Evolutionary conservation across 202 grass and related monocot genomes (phyloP).

Genomic region (Bolboschoenoplectus hybrid): DNA sequence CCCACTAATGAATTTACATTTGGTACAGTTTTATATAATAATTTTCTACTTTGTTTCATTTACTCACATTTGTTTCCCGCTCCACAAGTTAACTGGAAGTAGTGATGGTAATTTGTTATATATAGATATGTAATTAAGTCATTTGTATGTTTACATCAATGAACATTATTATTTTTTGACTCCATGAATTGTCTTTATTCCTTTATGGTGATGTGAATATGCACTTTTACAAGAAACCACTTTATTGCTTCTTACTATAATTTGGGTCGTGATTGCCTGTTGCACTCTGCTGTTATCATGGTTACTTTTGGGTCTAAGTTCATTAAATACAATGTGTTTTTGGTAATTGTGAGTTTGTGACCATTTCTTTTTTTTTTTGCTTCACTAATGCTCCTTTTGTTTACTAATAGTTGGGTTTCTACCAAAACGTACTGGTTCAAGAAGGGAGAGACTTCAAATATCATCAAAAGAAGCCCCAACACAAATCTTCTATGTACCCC

Average conservation of each 20-base stretch:
- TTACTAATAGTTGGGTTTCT: constrained; percentile 86
- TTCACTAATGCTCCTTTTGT: constrained; percentile 22
- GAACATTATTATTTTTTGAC: background rate
- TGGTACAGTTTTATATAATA: constrained; percentile 49
- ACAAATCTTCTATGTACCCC: constrained; percentile 93
- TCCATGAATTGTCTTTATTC: background rate
- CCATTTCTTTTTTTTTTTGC: background rate
- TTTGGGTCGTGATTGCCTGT: background rate
- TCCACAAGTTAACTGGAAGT: background rate
- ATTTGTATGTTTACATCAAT: constrained; percentile 14
- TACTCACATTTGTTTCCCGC: background rate
- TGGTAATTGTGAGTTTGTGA: constrained; percentile 23
- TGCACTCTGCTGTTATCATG: background rate
- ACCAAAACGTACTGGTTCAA: constrained; percentile 74
- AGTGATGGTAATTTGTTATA: background rate
- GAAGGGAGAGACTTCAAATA: constrained; percentile 73
- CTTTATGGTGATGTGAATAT: background rate
- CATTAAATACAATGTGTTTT: constrained; percentile 24
- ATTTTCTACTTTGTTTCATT: constrained; percentile 22
- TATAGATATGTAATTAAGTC: background rate
- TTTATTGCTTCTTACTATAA: constrained; percentile 23
- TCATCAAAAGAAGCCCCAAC: constrained; percentile 74
- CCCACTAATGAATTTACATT: constrained; percentile 90
- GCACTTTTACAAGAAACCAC: background rate
- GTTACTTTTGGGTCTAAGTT: background rate